phyloP scores from a whole-genome alignment of 139 green algal genomes.

The Chlamydomonas incerta region DNA sequence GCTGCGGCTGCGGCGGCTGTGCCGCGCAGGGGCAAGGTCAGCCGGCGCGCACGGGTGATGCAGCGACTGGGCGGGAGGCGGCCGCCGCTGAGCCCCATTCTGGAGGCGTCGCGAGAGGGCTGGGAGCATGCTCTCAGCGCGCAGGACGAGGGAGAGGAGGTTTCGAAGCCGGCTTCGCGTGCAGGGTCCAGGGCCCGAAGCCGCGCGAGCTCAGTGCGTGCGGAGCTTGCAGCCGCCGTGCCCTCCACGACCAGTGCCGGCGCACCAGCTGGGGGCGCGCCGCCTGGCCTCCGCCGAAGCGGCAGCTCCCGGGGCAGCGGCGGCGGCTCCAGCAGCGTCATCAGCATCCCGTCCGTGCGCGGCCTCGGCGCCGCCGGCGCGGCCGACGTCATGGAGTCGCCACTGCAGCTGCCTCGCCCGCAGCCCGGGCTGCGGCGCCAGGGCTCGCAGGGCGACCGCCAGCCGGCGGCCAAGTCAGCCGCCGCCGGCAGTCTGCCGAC shows the following conservation, averaged over 20 bases:
- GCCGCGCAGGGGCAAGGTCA: too few relatives aligned
- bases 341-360: constrained; percentile 7
- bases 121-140: background rate
- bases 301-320: background rate
- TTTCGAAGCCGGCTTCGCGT: background rate
- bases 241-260: background rate
- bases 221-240: too few relatives aligned
- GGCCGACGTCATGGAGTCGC: too few relatives aligned
- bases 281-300: too few relatives aligned
- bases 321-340: constrained; percentile 14
- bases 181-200: too few relatives aligned
- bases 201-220: too few relatives aligned
- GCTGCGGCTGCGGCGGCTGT: background rate
- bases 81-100: constrained; percentile 9
- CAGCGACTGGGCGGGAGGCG: background rate
- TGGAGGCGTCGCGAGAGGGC: constrained; percentile 4
- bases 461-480: too few relatives aligned
- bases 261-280: too few relatives aligned
- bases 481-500: background rate
- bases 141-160: background rate
- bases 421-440: background rate
- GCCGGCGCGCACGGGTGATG: too few relatives aligned
- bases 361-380: too few relatives aligned
- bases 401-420: background rate
- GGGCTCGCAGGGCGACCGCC: background rate